These are phyloP conservation scores for Beta corolliflora DNA, from an alignment of 179 eudicot species.

Conservation along the genomic window DNA sequence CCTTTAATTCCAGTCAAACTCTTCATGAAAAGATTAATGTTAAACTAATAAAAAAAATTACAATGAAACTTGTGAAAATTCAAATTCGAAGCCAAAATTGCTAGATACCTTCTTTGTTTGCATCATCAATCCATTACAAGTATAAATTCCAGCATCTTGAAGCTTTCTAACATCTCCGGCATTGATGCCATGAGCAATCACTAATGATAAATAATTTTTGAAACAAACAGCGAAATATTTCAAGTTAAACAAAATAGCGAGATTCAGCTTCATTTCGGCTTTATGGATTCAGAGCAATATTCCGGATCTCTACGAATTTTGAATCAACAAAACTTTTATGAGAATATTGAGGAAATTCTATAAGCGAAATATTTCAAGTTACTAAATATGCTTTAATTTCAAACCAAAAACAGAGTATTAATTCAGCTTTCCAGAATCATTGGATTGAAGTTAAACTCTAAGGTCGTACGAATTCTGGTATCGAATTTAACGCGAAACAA, in stretches of 20 bases:
- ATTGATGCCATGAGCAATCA: constrained; percentile 89
- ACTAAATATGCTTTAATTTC: neutral
- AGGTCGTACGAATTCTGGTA: no score
- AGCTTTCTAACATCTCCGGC: constrained; percentile 99
- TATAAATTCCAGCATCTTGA: constrained; percentile 96
- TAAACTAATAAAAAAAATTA: neutral
- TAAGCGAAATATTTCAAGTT: neutral
- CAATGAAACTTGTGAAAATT: neutral
- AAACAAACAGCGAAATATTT: no score
- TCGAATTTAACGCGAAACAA: neutral
- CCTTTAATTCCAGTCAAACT: constrained; percentile 94
- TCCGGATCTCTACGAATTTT: neutral
- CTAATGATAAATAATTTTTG: constrained; percentile 30
- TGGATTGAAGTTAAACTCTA: neutral
- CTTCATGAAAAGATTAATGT: constrained; percentile 29
- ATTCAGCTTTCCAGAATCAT: no score
- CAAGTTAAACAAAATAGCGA: neutral
- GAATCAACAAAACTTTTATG: neutral
- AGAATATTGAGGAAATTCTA: neutral
- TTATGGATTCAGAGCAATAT: neutral
- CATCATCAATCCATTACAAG: constrained; percentile 99
- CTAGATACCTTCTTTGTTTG: constrained; percentile 84
- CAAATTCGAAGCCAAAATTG: neutral
- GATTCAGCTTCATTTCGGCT: neutral
- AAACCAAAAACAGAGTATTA: neutral